Conservation (phyloP, 768 basidiomycete species). For the Amanita inopinata region DNA sequence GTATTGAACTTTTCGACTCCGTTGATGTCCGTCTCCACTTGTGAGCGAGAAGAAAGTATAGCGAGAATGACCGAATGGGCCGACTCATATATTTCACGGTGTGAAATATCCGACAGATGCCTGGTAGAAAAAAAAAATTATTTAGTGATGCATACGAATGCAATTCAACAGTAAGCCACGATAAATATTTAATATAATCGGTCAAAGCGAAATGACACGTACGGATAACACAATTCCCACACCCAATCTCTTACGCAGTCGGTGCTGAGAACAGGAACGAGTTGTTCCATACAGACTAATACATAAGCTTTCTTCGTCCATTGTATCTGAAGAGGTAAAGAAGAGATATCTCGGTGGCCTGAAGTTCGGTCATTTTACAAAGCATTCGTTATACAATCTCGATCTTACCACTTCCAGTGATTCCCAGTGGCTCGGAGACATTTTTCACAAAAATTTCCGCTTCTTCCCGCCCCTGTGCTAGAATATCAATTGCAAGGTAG, state of each 20-base stretch:
- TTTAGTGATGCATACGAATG: neutral
- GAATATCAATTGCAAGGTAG: conserved; percentile 69
- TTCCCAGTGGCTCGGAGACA: conserved; percentile 17
- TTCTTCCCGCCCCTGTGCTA: conserved; percentile 29
- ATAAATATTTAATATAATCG: conserved; percentile 5
- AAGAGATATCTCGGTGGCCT: neutral
- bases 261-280: conserved; percentile 51
- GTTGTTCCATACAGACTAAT: conserved; percentile 70
- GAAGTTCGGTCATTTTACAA: neutral
- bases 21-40: conserved; percentile 12
- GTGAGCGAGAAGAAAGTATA: conserved; percentile 54
- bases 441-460: conserved; percentile 17
- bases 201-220: conserved; percentile 20
- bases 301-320: conserved; percentile 46
- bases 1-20: neutral
- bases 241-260: conserved; percentile 44
- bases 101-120: conserved; percentile 44
- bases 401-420: conserved; percentile 16
- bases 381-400: conserved; percentile 7
- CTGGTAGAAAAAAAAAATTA: conserved; percentile 26
- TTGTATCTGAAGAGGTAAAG: conserved; percentile 12
- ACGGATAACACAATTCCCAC: conserved; percentile 60
- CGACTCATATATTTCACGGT: conserved; percentile 78
- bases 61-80: conserved; percentile 79
- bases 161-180: too few species aligned